Evolutionary conservation across 495 filamentous ascomycete genomes (phyloP).

Genomic region (Aspergillus asperescens): DNA sequence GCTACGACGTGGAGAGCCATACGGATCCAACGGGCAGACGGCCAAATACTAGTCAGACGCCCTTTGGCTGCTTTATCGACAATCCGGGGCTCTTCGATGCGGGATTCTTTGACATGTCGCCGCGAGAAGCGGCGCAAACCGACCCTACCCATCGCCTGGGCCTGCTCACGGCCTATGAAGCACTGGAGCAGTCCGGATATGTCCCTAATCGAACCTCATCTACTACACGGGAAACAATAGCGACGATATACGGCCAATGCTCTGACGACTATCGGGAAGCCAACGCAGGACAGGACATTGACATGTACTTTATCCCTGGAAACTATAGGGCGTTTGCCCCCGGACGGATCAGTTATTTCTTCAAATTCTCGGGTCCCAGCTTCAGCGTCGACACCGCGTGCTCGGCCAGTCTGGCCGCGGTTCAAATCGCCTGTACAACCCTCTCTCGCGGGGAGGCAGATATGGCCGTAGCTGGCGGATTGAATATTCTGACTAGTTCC

Average conservation of each 20-base stretch:
- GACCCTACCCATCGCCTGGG: too few species aligned
- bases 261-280: constrained; percentile 1
- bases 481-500: not conserved
- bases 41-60: constrained; percentile 27
- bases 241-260: constrained; percentile 7
- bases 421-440: not conserved
- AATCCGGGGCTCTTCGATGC: constrained; percentile 31
- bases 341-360: not conserved
- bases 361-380: constrained; percentile 2
- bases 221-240: not conserved
- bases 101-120: constrained; percentile 35
- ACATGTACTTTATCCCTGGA: constrained; percentile 3
- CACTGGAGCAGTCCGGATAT: constrained; percentile 66
- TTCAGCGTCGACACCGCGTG: constrained; percentile 6
- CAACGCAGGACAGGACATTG: constrained; percentile 4
- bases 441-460: not conserved
- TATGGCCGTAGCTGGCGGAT: not conserved
- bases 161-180: too few species aligned
- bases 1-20: constrained; percentile 42
- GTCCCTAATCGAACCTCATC: not conserved
- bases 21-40: constrained; percentile 36
- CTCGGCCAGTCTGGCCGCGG: constrained; percentile 3
- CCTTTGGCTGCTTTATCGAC: constrained; percentile 34
- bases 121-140: not conserved
- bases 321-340: constrained; percentile 1